Evolutionary conservation across 129 eudicot species (phyloP).

Genomic region (Ambrosia artemisiifolia): DNA sequence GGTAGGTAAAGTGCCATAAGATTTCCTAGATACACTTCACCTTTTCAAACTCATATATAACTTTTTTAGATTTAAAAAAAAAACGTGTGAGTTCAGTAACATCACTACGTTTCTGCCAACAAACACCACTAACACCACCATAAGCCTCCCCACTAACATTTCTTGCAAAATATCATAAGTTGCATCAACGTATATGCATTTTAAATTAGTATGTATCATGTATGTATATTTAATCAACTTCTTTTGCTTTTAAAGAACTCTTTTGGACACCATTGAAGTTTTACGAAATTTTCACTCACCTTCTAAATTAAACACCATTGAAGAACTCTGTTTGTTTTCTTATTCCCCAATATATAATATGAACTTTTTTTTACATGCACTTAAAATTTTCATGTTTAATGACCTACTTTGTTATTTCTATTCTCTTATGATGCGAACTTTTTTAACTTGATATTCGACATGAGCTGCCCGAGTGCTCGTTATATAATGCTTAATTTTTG

Average conservation of each 20-base stretch:
- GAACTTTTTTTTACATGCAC: background rate
- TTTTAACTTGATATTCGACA: no score
- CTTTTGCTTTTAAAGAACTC: background rate
- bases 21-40: background rate
- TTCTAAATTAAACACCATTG: no score
- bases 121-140: background rate
- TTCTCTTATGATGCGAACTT: no score
- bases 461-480: no score
- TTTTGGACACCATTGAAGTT: background rate
- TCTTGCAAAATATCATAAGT: background rate
- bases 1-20: background rate
- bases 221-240: background rate
- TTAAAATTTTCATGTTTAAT: background rate
- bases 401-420: background rate
- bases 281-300: no score
- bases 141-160: slow-evolving; percentile 5
- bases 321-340: no score
- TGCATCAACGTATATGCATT: background rate
- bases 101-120: slow-evolving; percentile 6
- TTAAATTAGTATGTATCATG: background rate
- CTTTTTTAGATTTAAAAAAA: background rate
- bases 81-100: background rate
- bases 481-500: background rate
- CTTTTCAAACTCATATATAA: background rate
- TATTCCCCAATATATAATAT: no score